Percentiles rank a stretch among this genome's conserved stretches.
Conservation (phyloP, 352 stramenopile genomes). For the Globisporangium sylvaticum region DNA sequence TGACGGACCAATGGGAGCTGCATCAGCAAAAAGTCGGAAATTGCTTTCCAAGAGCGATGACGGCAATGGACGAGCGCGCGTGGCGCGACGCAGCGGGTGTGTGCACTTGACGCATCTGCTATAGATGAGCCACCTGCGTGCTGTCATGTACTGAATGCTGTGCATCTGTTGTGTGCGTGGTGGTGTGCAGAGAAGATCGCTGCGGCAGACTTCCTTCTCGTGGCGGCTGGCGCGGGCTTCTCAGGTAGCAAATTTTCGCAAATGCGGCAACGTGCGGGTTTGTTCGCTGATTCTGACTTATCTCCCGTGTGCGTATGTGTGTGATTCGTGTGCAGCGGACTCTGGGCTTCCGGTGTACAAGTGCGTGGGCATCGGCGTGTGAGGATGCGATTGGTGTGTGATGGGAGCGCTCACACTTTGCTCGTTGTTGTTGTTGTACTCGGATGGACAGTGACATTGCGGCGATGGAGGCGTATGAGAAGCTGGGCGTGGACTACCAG, state of each 20-base stretch:
- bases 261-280: neutral
- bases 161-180: neutral
- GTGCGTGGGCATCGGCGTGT: conserved; percentile 22
- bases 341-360: conserved; percentile 87
- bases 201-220: conserved; percentile 77
- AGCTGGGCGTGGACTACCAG: conserved; percentile 82
- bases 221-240: conserved; percentile 88
- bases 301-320: neutral
- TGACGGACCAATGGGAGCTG: neutral
- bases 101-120: neutral
- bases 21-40: too few species aligned
- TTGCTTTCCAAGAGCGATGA: neutral
- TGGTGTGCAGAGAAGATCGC: conserved; percentile 52
- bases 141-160: neutral
- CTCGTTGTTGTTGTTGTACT: neutral
- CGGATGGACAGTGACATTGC: conserved; percentile 66
- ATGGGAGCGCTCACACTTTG: neutral
- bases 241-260: conserved; percentile 34
- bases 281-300: neutral
- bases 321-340: conserved; percentile 46
- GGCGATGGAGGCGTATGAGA: conserved; percentile 72
- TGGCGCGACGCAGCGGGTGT: conserved; percentile 35
- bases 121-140: neutral
- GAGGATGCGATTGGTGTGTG: neutral
- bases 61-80: conserved; percentile 5